phyloP scores from a whole-genome alignment of 805 yeast genomes.

The Pichia heedii region DNA sequence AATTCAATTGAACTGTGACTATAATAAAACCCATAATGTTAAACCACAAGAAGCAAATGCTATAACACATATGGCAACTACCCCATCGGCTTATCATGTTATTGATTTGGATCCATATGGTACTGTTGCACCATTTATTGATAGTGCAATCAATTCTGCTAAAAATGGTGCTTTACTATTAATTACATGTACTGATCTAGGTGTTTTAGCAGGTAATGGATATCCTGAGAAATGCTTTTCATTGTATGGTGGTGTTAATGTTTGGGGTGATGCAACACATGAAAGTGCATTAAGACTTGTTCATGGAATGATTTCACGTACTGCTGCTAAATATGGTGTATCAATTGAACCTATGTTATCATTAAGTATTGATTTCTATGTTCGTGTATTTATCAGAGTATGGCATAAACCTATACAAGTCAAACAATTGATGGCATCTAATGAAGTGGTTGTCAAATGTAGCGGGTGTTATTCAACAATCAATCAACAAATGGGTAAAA shows the following conservation, averaged over 20 bases:
- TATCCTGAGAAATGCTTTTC: constrained; percentile 97
- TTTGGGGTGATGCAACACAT: constrained; percentile 81
- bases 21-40: constrained; percentile 56
- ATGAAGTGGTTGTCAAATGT: constrained; percentile 76
- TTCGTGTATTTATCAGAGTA: constrained; percentile 75
- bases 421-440: constrained; percentile 65
- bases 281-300: constrained; percentile 89
- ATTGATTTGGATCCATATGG: constrained; percentile 97
- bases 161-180: constrained; percentile 76
- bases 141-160: constrained; percentile 80
- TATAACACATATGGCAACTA: constrained; percentile 63
- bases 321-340: constrained; percentile 87
- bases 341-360: constrained; percentile 79
- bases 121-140: constrained; percentile 92
- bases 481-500: constrained; percentile 69
- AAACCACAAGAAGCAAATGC: constrained; percentile 80
- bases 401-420: constrained; percentile 72
- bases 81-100: constrained; percentile 57
- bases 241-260: constrained; percentile 84
- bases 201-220: constrained; percentile 90
- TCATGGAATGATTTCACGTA: constrained; percentile 59
- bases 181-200: constrained; percentile 94
- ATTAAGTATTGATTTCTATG: constrained; percentile 86
- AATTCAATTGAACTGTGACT: constrained; percentile 60
- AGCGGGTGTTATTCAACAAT: constrained; percentile 74